phyloP scores from a whole-genome alignment of 163 green algal genomes.

The Scenedesmus sp. region DNA sequence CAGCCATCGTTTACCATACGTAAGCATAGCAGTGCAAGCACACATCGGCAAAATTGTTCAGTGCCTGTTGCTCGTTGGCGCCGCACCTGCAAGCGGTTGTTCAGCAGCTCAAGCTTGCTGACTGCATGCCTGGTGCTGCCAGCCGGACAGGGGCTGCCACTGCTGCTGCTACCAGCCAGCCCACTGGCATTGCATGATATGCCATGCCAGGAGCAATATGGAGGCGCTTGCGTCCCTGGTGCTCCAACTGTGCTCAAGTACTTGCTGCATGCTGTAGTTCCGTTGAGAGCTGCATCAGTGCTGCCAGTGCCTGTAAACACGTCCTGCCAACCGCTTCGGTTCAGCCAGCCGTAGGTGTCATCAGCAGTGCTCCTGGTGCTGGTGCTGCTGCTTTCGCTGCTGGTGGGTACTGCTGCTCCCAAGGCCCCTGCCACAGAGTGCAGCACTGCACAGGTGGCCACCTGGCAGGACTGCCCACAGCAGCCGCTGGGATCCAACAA shows the following conservation, averaged over 20 bases:
- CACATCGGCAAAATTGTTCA: not conserved
- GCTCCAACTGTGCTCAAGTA: not conserved
- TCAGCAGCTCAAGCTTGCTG: not conserved
- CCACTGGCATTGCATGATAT: constrained; percentile 25
- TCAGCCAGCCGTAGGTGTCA: constrained; percentile 5
- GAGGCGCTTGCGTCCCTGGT: not conserved
- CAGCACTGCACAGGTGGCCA: not conserved
- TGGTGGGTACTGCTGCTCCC: not conserved
- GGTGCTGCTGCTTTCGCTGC: not conserved
- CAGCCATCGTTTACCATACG: not conserved
- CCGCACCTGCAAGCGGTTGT: constrained; percentile 8
- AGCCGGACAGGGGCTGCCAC: not conserved
- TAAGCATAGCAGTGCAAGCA: not conserved
- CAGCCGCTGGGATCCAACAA: constrained; percentile 7
- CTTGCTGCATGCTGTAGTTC: not conserved
- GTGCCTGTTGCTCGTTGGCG: not conserved
- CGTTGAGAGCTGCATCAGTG: not conserved
- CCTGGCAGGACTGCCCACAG: constrained; percentile 16
- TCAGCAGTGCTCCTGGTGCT: constrained; percentile 6
- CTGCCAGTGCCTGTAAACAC: not conserved
- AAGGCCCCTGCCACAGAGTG: not conserved
- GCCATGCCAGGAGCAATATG: constrained; percentile 33
- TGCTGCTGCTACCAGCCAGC: not conserved
- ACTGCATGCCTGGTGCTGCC: constrained; percentile 1
- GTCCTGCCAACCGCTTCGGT: not conserved